These are phyloP conservation scores for Cytospora chrysosperma DNA, from an alignment of 2,329 filamentous ascomycete genomes.

Conservation along the genomic window DNA sequence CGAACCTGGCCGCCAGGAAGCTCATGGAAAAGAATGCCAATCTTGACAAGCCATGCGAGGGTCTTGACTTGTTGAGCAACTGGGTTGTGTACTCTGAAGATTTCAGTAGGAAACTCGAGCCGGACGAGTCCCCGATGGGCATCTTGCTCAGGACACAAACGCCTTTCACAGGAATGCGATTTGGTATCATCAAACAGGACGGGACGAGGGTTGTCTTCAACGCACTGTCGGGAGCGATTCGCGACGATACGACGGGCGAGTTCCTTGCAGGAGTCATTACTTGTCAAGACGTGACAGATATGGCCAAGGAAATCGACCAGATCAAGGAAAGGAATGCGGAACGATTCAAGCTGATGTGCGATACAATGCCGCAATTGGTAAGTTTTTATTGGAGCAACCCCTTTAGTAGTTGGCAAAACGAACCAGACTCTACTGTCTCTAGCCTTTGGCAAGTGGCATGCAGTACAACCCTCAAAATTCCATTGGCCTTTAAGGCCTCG, in stretches of 20 bases:
- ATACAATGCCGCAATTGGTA: constrained; percentile 66
- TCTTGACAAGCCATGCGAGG: constrained; percentile 42
- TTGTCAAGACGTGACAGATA: constrained; percentile 69
- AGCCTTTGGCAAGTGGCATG: not conserved
- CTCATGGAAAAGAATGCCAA: constrained; percentile 48
- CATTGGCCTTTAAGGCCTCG: constrained; percentile 1
- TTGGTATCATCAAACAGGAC: constrained; percentile 61
- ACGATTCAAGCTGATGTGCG: constrained; percentile 73
- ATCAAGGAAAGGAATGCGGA: constrained; percentile 71
- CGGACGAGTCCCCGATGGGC: constrained; percentile 66
- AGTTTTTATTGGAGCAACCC: constrained; percentile 5
- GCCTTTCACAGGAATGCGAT: constrained; percentile 56
- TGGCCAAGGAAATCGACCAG: constrained; percentile 66
- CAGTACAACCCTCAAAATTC: not conserved
- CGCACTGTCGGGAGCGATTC: constrained; percentile 64
- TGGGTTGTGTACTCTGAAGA: constrained; percentile 66
- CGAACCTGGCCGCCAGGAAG: constrained; percentile 63
- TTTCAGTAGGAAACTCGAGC: constrained; percentile 57
- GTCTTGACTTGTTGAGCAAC: constrained; percentile 55
- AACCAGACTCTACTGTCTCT: not conserved
- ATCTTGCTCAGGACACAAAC: constrained; percentile 60
- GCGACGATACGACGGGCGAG: constrained; percentile 65
- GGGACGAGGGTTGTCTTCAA: constrained; percentile 60
- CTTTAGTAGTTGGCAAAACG: not conserved
- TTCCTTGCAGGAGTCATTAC: constrained; percentile 72